Evolutionary conservation across 768 basidiomycete genomes (phyloP), one percentile per base, ranked within the genome.

Genomic region (Auricularia cornea): DNA sequence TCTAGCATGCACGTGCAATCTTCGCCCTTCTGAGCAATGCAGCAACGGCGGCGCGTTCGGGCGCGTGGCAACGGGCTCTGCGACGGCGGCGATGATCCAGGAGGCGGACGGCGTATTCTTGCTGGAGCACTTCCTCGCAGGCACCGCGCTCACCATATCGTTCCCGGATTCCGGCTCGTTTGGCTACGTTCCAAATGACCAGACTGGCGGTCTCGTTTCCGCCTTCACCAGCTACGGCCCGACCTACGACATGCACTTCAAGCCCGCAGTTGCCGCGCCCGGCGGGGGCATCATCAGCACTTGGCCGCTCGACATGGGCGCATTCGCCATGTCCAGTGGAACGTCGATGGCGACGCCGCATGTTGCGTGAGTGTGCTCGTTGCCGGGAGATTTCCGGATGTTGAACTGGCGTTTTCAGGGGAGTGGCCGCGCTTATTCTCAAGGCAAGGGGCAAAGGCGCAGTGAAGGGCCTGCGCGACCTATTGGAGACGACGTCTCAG

Each of bases 221-320:
- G 61, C 65, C 56, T 72, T 69, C 62, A 70, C 70, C 30, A 62
- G 68, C 12, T 71, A 69, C 51, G 76, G 76, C 2, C 76, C 75
- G 3, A 74, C 76, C 44, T 48, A 12, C 44, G 44, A 48, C 20
- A 48, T 48, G 44, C 23, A 20, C 20, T 48, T 48, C 44, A 20
- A 48, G 44, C 44, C 44, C 12, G 44, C 44, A 10, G 44, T 48
- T 18, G 54, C 30, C 29, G 54, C 54, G 12, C 26, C 54, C 26
- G 30, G 35, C 52, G 63, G 62, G 6, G 78, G 80, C 62, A 76
- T 68, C 54, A 57, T 68, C 3, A 66, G 64, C 14, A 69, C 67
- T 11, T 60, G 65, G 29, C 67, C 67, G 1, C 3, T 64, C 14
- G 14, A 38, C 6, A 59, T 59, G 48, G 66, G 67, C 26, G 62